Base-by-base conservation (phyloP, 345 rosid species). In the Camelina hispida region DNA sequence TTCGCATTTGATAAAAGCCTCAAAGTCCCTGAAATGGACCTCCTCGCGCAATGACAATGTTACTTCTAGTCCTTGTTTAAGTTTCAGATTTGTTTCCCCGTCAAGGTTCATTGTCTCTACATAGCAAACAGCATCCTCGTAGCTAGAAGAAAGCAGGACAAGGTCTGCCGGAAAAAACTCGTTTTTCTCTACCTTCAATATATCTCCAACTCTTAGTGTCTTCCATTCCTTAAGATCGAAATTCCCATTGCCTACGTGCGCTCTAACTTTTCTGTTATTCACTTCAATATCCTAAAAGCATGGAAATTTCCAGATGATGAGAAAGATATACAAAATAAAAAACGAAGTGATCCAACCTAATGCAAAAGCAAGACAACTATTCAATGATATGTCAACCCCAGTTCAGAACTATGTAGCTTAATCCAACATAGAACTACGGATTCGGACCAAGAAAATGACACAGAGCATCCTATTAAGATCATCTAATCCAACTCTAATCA, bases 41-140 rank as follows among this genome's bases (percentile, higher is more conserved):
- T 88, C 95, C 71, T 85, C 90, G 13, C 81, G 83, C 68, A 91
- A 64, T 53, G 71, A 68, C 62, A 87, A 81, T 59, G 98, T 91
- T 7, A 69, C 85, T 73, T 89, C 96, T 42, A 88, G 75, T 71
- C 90, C 96, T 84, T 94, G 97, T 80, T 91, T 94, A 10, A 91
- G 80, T 75, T 94, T 94, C 82, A 94, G 80, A 74, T 94, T 94
- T 20, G 98, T 93, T 80, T 93, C 98, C 22, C 98, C 98, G 68
- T 93, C 98, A 48, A 93, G 96, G 76, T 93, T 93, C 94, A 87
- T 93, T 68, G 98, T 94, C 84, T 91, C 98, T 20, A 94, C 98
- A 72, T 94, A 94, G 84, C 98, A 94, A 62, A 84, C 75, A 54
- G 88, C 90, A 71, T 94, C 98, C 6, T 88, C 96, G 72, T 88